Base-by-base conservation (phyloP, 441 rosid species). In the Dalechampia spathulata region DNA sequence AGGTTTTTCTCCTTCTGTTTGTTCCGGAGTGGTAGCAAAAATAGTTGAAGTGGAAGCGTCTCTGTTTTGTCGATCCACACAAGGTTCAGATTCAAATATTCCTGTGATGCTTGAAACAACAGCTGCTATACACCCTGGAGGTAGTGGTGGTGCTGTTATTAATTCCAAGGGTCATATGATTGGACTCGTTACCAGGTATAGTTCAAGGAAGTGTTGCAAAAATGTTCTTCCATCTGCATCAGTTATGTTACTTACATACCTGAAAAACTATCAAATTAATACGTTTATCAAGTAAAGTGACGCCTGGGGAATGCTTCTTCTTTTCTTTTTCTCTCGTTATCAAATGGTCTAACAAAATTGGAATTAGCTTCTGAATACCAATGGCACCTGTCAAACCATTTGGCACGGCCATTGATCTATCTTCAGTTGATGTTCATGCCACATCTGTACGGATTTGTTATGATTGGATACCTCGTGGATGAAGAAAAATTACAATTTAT, bases 41-140 rank as follows among this genome's bases (percentile, higher is more conserved):
- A 71, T 90, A 52, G 95, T 94, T 34, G 75, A 81, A 58, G 67
- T 78, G 57, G 76, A 77, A 68, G 65, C 53, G 56, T 73, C 77
- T 2, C 30, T 46, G 27, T 56, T 61, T 54, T 39, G 61, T 56
- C 70, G 64, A 60, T 72, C 80, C 32, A 27, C 49, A 59, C 50
- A 46, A 1, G 75, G 60, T 47, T 58, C 37, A 37, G 61, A 65
- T 44, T 65, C 72, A 48, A 55, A 60, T 34, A 56, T 76, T 62
- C 94, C 98, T 2, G 92, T 78, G 21, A 94, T 90, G 99, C 85
- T 94, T 1, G 98, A 94, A 72, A 94, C 96, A 40, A 94, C 97
- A 6, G 96, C 97, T 72, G 82, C 97, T 55, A 91, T 93, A 60
- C 89, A 90, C 68, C 90, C 96, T 7, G 97, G 97, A 64, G 88